Evolutionary conservation across 106 monocot species (phyloP).

Genomic region (Dioscorea zingiberensis): DNA sequence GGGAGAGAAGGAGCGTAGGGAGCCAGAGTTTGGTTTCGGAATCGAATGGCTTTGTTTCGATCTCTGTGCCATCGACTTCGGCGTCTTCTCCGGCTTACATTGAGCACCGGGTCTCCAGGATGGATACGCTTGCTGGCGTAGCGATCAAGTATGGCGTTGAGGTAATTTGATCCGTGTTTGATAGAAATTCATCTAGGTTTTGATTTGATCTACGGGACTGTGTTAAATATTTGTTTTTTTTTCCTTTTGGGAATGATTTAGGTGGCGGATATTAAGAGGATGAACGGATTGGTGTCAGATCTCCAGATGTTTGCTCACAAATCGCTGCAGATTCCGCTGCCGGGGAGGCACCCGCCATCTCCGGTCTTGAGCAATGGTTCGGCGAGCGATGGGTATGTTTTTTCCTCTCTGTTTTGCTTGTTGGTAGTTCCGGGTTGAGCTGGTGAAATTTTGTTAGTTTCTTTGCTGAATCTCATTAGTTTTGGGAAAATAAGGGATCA

Average conservation of each 20-base stretch:
- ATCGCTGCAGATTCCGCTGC: constrained; percentile 72
- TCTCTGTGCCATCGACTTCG: constrained; percentile 12
- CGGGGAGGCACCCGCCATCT: constrained; percentile 74
- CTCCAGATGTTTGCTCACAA: constrained; percentile 93
- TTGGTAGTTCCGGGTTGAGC: too few species aligned
- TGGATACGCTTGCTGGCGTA: constrained; percentile 76
- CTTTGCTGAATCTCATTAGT: too few species aligned
- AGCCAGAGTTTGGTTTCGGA: constrained; percentile 9
- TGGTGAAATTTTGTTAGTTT: too few species aligned
- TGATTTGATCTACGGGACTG: not conserved
- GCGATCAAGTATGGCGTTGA: constrained; percentile 88
- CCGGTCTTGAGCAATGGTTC: constrained; percentile 42
- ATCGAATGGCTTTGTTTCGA: constrained; percentile 12
- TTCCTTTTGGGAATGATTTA: constrained; percentile 11
- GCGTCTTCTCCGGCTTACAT: constrained; percentile 27
- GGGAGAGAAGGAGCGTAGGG: constrained; percentile 9
- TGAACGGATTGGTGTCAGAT: constrained; percentile 81
- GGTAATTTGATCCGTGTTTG: constrained; percentile 21
- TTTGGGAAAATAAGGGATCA: too few species aligned
- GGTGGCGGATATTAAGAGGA: constrained; percentile 83
- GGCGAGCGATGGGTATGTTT: constrained; percentile 24
- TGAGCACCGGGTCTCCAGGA: constrained; percentile 64
- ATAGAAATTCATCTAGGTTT: too few species aligned
- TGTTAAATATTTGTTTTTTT: not conserved
- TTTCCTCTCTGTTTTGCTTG: not conserved